Evolutionary conservation across 192 early-diverging fungal genomes (phyloP), one percentile per base, ranked within the genome.

Genomic region (Chytriomyces sp.): DNA sequence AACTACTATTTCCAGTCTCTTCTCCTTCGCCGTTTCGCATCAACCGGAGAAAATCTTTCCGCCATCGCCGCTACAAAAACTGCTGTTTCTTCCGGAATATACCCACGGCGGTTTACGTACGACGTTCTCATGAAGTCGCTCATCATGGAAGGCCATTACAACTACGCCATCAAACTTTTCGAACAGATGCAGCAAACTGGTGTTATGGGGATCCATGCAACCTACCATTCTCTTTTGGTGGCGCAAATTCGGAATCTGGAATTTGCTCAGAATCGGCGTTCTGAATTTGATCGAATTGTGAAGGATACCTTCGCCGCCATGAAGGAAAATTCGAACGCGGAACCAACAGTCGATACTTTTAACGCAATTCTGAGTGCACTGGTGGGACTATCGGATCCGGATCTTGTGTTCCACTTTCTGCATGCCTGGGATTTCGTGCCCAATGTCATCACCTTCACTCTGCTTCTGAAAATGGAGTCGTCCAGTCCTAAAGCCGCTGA

Each of bases 181-280:
- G 68, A 69, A 26, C 68, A 69, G 68, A 69, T 69, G 68, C 68
- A 69, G 6, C 49, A 57, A 57, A 11, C 50, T 16, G 49, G 45
- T 8, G 50, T 69, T 4, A 13, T 69, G 23, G 68, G 68, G 1
- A 26, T 53, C 3, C 47, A 24, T 28, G 20, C 8, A 5, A 69
- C 68, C n/a, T 69, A 53, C 50, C 68, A 69, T 18, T 28, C 7
- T n/a, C 18, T 69, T 23, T 28, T 69, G 20, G 26, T 53, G n/a
- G 49, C 49, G 7, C 46, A 53, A 28, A 7, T 69, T 7, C 68
- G 68, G 18, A 69, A 69, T 50, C 23, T 69, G 8, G 20, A 53
- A 5, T 53, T 53, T 50, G 23, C 13, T 24, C 48, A 69, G 20
- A 28, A 49, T 28, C 49, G 48, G 11, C 9, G 20, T 7, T 16